A percentile compares a stretch with the other conserved stretches of the same genome.
Evolutionary conservation across 2,329 filamentous ascomycete species (phyloP).

Genomic region (Verticillium klebahnii): DNA sequence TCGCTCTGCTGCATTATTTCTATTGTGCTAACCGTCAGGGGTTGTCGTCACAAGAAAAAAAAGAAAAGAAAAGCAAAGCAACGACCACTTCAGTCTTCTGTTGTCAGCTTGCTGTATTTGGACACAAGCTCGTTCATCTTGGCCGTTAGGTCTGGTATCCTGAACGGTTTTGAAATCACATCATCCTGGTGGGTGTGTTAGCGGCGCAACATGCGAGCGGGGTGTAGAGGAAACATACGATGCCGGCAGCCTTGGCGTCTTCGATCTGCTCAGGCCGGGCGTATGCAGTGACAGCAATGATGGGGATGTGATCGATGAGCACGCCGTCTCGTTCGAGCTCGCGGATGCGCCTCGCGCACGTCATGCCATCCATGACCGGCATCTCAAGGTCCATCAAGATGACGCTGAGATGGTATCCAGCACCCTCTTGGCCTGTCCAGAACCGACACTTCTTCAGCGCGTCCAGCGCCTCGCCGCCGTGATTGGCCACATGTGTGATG

Average conservation of each 20-base stretch:
- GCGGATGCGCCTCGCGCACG: constrained; percentile 65
- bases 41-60: neutral
- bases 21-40: neutral
- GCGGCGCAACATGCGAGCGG: neutral
- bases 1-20: neutral
- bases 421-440: constrained; percentile 44
- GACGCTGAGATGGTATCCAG: constrained; percentile 54
- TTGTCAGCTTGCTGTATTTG: constrained; percentile 30
- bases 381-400: constrained; percentile 81
- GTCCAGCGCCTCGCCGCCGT: constrained; percentile 59
- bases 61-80: neutral
- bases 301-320: constrained; percentile 64
- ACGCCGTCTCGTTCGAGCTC: constrained; percentile 59
- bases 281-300: constrained; percentile 81
- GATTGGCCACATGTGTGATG: constrained; percentile 58
- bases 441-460: constrained; percentile 51
- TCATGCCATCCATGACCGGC: constrained; percentile 79
- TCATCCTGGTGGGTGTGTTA: constrained; percentile 47
- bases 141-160: constrained; percentile 64
- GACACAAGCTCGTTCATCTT: constrained; percentile 57
- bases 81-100: neutral
- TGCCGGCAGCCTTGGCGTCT: constrained; percentile 66
- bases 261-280: constrained; percentile 70
- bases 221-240: constrained; percentile 45
- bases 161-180: constrained; percentile 76